These are phyloP conservation scores for Penicillium expansum DNA, from an alignment of 2,329 filamentous ascomycete genomes.

Conservation along the genomic window DNA sequence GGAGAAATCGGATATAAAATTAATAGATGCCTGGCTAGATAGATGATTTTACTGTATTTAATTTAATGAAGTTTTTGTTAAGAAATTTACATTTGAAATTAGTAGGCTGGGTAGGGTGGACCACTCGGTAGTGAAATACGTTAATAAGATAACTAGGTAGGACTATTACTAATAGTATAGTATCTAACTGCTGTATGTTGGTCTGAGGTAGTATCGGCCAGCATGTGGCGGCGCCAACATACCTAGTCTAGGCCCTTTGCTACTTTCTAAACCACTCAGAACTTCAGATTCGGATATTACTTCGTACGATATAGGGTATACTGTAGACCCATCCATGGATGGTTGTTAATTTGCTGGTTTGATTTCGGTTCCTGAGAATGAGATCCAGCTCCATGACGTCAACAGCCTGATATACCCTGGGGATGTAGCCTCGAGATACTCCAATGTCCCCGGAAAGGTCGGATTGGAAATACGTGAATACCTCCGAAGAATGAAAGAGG, in stretches of 20 bases:
- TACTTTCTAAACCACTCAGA: neutral
- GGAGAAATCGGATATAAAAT: too few species aligned
- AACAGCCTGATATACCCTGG: slow-evolving; percentile 5
- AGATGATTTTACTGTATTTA: too few species aligned
- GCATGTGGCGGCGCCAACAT: neutral
- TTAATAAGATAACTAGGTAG: too few species aligned
- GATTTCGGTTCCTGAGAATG: slow-evolving; percentile 10
- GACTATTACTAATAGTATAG: too few species aligned
- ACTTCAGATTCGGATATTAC: neutral
- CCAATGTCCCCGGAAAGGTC: too few species aligned
- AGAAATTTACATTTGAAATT: too few species aligned
- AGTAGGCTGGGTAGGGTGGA: too few species aligned
- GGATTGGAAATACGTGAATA: too few species aligned
- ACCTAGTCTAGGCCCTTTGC: neutral
- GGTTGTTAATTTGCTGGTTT: neutral
- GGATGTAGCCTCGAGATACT: neutral
- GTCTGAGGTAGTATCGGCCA: neutral
- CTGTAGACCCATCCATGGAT: neutral
- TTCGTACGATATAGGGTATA: neutral
- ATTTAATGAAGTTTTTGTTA: too few species aligned
- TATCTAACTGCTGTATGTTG: neutral
- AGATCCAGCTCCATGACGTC: slow-evolving; percentile 18
- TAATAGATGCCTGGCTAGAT: too few species aligned
- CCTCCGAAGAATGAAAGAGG: too few species aligned
- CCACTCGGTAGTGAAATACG: too few species aligned